Evolutionary conservation across 345 rosid species (phyloP).

Genomic region (Cardiospermum halicacabum): DNA sequence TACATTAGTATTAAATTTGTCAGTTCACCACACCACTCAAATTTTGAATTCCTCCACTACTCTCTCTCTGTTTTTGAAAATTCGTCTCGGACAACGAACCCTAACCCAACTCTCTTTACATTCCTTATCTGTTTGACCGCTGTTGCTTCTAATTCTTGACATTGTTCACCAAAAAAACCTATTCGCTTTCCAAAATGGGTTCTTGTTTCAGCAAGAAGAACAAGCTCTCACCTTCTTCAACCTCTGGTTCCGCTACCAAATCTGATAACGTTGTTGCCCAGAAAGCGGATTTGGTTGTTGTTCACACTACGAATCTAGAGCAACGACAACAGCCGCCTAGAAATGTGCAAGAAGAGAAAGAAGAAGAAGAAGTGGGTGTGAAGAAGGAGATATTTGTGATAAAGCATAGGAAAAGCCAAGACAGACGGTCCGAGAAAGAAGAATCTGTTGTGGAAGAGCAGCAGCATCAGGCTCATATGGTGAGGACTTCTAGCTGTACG

Average conservation of each 20-base stretch:
- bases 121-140: background rate
- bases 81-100: conserved; percentile 22
- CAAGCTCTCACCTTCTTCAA: conserved; percentile 27
- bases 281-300: conserved; percentile 7
- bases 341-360: conserved; percentile 2
- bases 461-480: conserved; percentile 16
- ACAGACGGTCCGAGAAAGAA: conserved; percentile 24
- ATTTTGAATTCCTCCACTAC: conserved; percentile 20
- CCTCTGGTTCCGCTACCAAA: conserved; percentile 3
- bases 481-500: conserved; percentile 53
- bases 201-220: conserved; percentile 64
- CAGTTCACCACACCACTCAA: conserved; percentile 13
- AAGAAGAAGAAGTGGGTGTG: conserved; percentile 27
- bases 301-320: background rate
- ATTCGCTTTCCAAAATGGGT: conserved; percentile 42
- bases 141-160: background rate
- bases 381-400: conserved; percentile 76
- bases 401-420: conserved; percentile 82
- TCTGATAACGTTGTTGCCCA: background rate
- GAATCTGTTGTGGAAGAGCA: conserved; percentile 3
- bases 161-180: background rate
- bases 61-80: conserved; percentile 26
- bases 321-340: background rate
- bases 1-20: background rate
- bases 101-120: background rate